Evolutionary conservation across 1,139 yeast genomes (phyloP), one percentile per base, ranked within the genome.

Genomic region (Kurtzmaniella natalensis): DNA sequence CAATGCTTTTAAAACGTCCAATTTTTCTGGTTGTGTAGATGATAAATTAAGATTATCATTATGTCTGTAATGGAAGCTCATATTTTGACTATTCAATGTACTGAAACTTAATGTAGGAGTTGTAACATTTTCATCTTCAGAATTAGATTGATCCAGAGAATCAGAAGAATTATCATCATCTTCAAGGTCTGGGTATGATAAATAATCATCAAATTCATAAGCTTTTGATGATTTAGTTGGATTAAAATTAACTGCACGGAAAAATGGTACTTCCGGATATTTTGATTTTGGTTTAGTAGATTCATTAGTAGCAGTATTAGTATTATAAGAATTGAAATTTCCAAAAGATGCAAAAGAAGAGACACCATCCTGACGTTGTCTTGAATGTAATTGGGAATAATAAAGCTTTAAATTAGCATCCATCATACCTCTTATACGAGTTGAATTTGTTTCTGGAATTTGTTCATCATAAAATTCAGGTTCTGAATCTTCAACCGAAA

Each of bases 51-150:
- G 60, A 41, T 63, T 66, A 38, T 68, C 70, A 41, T 65, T 54
- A 39, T 64, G 65, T 45, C 76, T 64, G 47, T 67, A 70, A 40
- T 64, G 69, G 42, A 70, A 63, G 35, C 68, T 57, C 59, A 66
- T 60, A 41, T 64, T 64, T 26, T 53, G 46, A 20, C 46, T 40
- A 14, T 47, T 38, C 22, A 51, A 34, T 19, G 57, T 43, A 44
- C 35, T 8, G 14, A 22, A 19, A 11, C 22, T 27, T 14, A 31
- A 22, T 3, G 38, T 30, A 14, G 33, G 33, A 11, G 37, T 31
- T 7, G 23, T 18, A 10, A 34, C 22, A 23, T 26, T 22, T 14
- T 30, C 32, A 14, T 10, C 14, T 8, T 25, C 36, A 10, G 35
- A 27, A n/a, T 7, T 14, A 25, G 15, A 18, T 24, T 23, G 27